Evolutionary conservation across 306 rosid species (phyloP).

Genomic region (Vigna unguiculata): DNA sequence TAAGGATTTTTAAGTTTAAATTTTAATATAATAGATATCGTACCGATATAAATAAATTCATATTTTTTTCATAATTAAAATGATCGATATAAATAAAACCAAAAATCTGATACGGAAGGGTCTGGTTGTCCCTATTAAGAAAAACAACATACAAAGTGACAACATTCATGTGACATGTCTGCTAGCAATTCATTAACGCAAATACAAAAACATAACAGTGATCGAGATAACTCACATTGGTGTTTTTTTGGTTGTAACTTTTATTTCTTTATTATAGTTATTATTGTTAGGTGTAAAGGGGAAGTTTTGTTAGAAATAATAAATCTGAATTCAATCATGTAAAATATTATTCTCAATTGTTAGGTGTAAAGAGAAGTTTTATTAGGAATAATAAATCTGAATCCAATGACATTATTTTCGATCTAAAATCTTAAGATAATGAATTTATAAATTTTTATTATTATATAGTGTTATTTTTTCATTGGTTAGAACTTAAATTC

Average conservation of each 20-base stretch:
- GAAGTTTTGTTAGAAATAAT: too few species aligned
- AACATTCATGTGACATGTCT: constrained; percentile 41
- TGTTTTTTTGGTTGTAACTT: background rate
- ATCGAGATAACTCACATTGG: background rate
- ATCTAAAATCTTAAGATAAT: too few species aligned
- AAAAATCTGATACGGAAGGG: background rate
- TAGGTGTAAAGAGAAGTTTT: too few species aligned
- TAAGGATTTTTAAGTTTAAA: background rate
- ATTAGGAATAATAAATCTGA: too few species aligned
- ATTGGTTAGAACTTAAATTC: too few species aligned
- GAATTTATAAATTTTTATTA: too few species aligned
- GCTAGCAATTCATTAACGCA: constrained; percentile 1
- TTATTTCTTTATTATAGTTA: background rate
- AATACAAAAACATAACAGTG: background rate
- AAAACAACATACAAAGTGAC: constrained; percentile 9
- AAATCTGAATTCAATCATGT: too few species aligned
- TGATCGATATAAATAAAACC: background rate
- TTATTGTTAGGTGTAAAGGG: too few species aligned
- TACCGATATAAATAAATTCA: too few species aligned
- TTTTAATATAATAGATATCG: background rate
- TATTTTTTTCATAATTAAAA: background rate
- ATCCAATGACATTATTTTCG: too few species aligned
- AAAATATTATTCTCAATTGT: too few species aligned
- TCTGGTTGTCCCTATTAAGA: background rate
- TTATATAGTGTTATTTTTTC: too few species aligned